phyloP scores from a whole-genome alignment of 1,284 basidiomycete species.

The Salmacisia buchloeana region DNA sequence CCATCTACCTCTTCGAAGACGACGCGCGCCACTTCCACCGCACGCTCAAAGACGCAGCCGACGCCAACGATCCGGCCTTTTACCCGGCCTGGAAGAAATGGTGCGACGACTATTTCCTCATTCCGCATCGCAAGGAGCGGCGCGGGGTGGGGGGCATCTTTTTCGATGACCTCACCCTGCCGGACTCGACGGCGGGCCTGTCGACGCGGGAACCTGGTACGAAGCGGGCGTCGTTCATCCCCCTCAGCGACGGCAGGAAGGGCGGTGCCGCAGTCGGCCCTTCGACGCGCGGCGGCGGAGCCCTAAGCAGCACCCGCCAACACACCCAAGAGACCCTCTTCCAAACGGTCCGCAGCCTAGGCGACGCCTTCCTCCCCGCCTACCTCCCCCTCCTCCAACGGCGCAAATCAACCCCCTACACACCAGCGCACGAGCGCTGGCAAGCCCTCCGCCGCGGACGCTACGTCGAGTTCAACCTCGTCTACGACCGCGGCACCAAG shows the following conservation, averaged over 20 bases:
- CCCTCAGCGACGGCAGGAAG: slow-evolving; percentile 32
- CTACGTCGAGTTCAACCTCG: slow-evolving; percentile 49
- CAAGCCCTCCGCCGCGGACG: slow-evolving; percentile 43
- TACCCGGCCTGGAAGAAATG: slow-evolving; percentile 83
- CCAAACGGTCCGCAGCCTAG: slow-evolving; percentile 36
- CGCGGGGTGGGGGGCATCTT: slow-evolving; percentile 93
- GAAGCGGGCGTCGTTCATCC: slow-evolving; percentile 21
- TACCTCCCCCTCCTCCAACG: slow-evolving; percentile 43
- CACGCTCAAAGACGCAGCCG: slow-evolving; percentile 71
- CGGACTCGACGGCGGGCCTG: slow-evolving; percentile 16
- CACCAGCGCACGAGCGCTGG: slow-evolving; percentile 34
- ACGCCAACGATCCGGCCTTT: slow-evolving; percentile 64
- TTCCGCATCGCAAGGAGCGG: slow-evolving; percentile 82
- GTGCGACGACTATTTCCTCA: slow-evolving; percentile 96
- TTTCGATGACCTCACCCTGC: slow-evolving; percentile 63
- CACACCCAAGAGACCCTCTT: slow-evolving; percentile 45
- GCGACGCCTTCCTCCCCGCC: slow-evolving; percentile 46
- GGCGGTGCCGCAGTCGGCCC: slow-evolving; percentile 11
- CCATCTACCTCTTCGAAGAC: slow-evolving; percentile 81
- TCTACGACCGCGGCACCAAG: slow-evolving; percentile 50
- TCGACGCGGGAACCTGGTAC: background rate
- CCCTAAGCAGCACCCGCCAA: slow-evolving; percentile 23
- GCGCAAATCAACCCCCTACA: slow-evolving; percentile 33
- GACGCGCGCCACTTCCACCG: slow-evolving; percentile 83
- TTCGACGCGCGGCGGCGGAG: slow-evolving; percentile 19